These are phyloP conservation scores for Aspergillus neotritici DNA, from an alignment of 2,329 filamentous ascomycete species.

Conservation along the genomic window DNA sequence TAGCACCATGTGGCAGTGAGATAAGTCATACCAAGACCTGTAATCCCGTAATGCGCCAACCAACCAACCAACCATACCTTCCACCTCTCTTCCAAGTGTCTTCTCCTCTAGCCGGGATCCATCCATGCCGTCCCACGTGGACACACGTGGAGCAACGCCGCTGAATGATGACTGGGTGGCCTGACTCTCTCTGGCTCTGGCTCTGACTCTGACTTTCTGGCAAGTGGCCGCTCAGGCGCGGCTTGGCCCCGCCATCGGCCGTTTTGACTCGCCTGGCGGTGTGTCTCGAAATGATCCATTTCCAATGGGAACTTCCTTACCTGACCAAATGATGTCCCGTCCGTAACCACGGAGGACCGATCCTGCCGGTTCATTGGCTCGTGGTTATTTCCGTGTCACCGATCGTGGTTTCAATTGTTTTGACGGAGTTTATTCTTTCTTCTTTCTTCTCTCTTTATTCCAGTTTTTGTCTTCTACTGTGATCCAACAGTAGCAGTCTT, in stretches of 20 bases:
- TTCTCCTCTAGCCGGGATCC: conserved; percentile 21
- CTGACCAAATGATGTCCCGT: too few species aligned
- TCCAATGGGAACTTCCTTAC: too few species aligned
- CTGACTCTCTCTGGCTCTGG: conserved; percentile 1
- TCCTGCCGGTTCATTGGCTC: background rate
- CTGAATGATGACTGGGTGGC: conserved; percentile 9
- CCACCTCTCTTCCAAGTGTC: conserved; percentile 24
- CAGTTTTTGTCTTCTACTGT: too few species aligned
- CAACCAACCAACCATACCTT: conserved; percentile 9
- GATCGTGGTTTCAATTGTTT: too few species aligned
- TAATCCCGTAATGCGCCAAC: background rate
- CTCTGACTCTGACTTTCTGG: too few species aligned
- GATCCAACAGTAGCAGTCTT: too few species aligned
- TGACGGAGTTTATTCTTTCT: too few species aligned
- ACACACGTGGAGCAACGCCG: conserved; percentile 28
- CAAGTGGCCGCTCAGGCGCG: background rate
- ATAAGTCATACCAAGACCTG: background rate
- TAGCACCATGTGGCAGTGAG: conserved; percentile 9
- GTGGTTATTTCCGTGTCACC: too few species aligned
- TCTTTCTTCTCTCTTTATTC: too few species aligned
- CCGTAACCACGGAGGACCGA: background rate
- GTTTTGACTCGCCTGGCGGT: conserved; percentile 3
- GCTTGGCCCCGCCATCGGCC: conserved; percentile 1
- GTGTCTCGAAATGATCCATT: background rate
- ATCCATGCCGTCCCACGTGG: conserved; percentile 32